Conservation (phyloP, 331 rosid species). For the Quercus lobata region DNA sequence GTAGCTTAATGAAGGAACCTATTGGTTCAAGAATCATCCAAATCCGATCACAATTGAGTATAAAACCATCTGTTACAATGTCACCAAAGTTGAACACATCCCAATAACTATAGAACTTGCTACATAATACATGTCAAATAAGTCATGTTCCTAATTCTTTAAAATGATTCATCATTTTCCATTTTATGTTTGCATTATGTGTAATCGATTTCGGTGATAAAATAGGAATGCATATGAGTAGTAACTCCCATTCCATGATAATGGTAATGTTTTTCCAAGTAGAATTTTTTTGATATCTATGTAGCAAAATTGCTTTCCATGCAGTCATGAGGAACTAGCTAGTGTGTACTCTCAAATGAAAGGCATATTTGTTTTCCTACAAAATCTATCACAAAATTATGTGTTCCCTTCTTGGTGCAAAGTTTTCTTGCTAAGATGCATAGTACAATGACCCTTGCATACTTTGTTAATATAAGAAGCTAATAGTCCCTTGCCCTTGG, state of each 20-base stretch:
- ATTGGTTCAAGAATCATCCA: constrained; percentile 34
- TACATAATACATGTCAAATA: not conserved
- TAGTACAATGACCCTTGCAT: not conserved
- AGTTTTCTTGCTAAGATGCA: not conserved
- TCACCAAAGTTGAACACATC: constrained; percentile 61
- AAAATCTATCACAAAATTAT: not conserved
- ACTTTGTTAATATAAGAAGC: not conserved
- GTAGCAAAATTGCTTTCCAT: not conserved
- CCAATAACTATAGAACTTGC: constrained; percentile 3
- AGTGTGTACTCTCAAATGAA: too few relatives aligned
- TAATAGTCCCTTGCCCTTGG: not conserved
- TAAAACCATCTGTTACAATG: constrained; percentile 20
- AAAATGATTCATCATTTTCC: not conserved
- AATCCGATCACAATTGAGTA: constrained; percentile 32
- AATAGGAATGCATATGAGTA: not conserved
- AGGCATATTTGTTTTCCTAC: not conserved
- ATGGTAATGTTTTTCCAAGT: not conserved
- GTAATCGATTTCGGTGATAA: not conserved
- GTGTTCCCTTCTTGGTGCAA: not conserved
- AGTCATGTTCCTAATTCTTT: too few relatives aligned
- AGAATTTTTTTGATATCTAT: not conserved
- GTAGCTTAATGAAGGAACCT: constrained; percentile 40
- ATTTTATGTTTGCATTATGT: not conserved
- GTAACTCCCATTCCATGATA: not conserved
- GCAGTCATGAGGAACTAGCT: not conserved